These are phyloP conservation scores for Mortierella sp. DNA, from an alignment of 371 early-diverging fungal genomes.

Conservation along the genomic window DNA sequence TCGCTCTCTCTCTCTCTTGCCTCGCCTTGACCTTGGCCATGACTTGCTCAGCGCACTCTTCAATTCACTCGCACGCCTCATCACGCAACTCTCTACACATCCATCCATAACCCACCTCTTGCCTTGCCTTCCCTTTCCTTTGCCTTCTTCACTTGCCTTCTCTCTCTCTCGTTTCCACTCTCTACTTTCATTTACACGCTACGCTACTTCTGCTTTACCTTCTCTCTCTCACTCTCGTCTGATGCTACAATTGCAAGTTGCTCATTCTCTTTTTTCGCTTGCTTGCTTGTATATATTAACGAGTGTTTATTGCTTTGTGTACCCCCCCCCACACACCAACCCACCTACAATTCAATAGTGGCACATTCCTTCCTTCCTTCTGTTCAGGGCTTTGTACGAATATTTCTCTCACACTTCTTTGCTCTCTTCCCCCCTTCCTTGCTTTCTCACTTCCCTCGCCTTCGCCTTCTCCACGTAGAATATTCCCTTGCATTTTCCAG, in stretches of 20 bases:
- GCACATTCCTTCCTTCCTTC: slow-evolving; percentile 5
- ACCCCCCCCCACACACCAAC: background rate
- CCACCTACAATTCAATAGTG: background rate
- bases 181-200: too few species aligned
- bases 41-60: background rate
- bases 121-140: background rate
- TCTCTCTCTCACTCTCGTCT: background rate
- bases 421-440: background rate
- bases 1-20: background rate
- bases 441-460: background rate
- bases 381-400: background rate
- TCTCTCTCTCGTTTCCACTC: too few species aligned
- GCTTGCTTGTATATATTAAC: background rate
- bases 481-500: background rate
- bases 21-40: background rate
- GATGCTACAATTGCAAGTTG: background rate
- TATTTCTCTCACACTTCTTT: background rate
- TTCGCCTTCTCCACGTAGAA: background rate
- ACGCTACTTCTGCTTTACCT: background rate
- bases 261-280: background rate
- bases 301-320: background rate
- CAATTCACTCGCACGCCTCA: slow-evolving; percentile 1
- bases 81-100: background rate
- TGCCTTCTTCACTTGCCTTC: too few species aligned
- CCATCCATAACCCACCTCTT: background rate